Evolutionary conservation across 106 monocot genomes (phyloP), one percentile per base, ranked within the genome.

Genomic region (Allium cepa): DNA sequence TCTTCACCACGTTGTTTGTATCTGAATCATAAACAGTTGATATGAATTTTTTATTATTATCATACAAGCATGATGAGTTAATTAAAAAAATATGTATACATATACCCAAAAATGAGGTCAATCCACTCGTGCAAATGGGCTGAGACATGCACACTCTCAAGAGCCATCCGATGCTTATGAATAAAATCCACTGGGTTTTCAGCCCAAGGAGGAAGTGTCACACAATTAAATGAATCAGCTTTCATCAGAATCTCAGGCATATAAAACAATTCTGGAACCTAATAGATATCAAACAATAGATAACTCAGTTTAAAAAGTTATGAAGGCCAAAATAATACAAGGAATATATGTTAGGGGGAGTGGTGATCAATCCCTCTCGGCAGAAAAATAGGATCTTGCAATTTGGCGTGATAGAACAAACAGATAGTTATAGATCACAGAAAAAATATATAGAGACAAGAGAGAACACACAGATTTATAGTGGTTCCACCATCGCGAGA

Each of bases 191-290:
- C 75, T 63, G 93, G 79, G 73, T 68, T 87, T 27, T 85, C 77
- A 66, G 99, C 87, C 99, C 99, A 99, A 62, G 87, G 83, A 73
- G 99, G 99, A 69, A 99, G 81, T 73, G 83, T 79, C 26, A 99
- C 90, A 59, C 77, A 83, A 80, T 87, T 76, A 67, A 83, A 86
- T 10, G 78, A 84, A 46, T 97, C 87, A 46, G 76, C 70, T 59
- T 90, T 99, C 16, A 67, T 83, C 59, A 99, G 78, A 48, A 85
- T 79, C 66, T 99, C 99, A 59, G 99, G 99, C 28, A 93, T 78
- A 75, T 99, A 99, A 79, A 93, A 99, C 78, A 99, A 80, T 70
- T 99, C 99, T 10, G 99, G 99, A 53, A 99, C 87, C 99, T 97
- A 61, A 18, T 66, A 56, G 18, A 9, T 22, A 22, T 57, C 9